phyloP scores from a whole-genome alignment of 495 filamentous ascomycete genomes.

The Extremus antarcticus region DNA sequence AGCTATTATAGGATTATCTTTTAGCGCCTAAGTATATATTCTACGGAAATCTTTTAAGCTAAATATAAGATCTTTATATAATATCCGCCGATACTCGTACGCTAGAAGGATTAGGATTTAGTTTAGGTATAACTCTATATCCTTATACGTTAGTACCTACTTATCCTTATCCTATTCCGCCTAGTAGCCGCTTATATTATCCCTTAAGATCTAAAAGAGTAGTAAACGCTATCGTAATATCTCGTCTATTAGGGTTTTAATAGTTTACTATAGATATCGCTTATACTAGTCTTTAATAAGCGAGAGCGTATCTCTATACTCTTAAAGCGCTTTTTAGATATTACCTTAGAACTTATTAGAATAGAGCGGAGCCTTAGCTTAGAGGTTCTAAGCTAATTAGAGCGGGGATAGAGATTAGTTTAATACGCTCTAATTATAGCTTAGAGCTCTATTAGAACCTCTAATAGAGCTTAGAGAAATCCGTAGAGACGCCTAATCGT shows the following conservation, averaged over 20 bases:
- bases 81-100: not conserved
- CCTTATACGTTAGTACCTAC: not conserved
- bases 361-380: too few relatives aligned
- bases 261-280: not conserved
- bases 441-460: too few relatives aligned
- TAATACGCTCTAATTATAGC: too few relatives aligned
- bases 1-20: not conserved
- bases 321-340: not conserved
- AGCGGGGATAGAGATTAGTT: too few relatives aligned
- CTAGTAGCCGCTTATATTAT: not conserved
- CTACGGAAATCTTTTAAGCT: not conserved
- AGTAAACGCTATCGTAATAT: too few relatives aligned
- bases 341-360: conserved; percentile 3
- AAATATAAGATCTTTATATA: conserved; percentile 1
- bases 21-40: not conserved
- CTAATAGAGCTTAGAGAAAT: too few relatives aligned
- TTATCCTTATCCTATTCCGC: conserved; percentile 2
- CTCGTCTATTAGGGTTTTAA: conserved; percentile 1
- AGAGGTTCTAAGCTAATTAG: too few relatives aligned
- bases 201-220: not conserved
- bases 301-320: not conserved
- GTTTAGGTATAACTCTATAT: conserved; percentile 2
- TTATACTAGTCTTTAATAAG: conserved; percentile 1
- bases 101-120: not conserved
- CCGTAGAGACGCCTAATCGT: too few relatives aligned